These are phyloP conservation scores for Penicillium polonicum DNA, from an alignment of 2,329 filamentous ascomycete species.

Conservation along the genomic window DNA sequence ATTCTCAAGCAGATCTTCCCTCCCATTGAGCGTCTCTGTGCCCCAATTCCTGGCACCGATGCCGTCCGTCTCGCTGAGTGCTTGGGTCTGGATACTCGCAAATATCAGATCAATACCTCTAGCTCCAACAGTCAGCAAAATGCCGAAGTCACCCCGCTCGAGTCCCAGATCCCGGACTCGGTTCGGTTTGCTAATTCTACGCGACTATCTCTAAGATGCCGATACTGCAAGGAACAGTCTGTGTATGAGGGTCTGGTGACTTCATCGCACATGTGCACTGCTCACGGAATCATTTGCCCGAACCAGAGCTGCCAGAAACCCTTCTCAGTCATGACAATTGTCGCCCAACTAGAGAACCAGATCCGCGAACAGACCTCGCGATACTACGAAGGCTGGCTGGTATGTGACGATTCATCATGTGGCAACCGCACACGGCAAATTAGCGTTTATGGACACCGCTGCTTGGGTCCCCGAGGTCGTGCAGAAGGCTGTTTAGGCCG, in stretches of 20 bases:
- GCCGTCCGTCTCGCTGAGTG: slow-evolving; percentile 87
- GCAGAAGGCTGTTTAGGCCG: slow-evolving; percentile 79
- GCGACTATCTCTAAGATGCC: slow-evolving; percentile 75
- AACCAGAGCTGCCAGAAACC: slow-evolving; percentile 60
- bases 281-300: slow-evolving; percentile 73
- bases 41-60: slow-evolving; percentile 91
- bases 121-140: slow-evolving; percentile 53
- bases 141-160: slow-evolving; percentile 80
- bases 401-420: slow-evolving; percentile 87
- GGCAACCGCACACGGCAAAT: slow-evolving; percentile 85
- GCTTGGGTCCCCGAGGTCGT: slow-evolving; percentile 81
- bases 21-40: slow-evolving; percentile 94
- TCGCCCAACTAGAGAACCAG: slow-evolving; percentile 83
- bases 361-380: slow-evolving; percentile 73
- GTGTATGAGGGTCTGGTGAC: slow-evolving; percentile 72
- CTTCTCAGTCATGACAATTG: slow-evolving; percentile 69
- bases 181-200: slow-evolving; percentile 82
- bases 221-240: slow-evolving; percentile 70
- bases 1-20: slow-evolving; percentile 98
- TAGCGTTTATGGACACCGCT: slow-evolving; percentile 86
- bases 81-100: slow-evolving; percentile 83
- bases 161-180: slow-evolving; percentile 89
- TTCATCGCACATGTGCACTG: slow-evolving; percentile 61
- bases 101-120: slow-evolving; percentile 71
- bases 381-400: slow-evolving; percentile 91